phyloP scores from a whole-genome alignment of 352 stramenopile genomes.

The Thalassiosira mediterranea region DNA sequence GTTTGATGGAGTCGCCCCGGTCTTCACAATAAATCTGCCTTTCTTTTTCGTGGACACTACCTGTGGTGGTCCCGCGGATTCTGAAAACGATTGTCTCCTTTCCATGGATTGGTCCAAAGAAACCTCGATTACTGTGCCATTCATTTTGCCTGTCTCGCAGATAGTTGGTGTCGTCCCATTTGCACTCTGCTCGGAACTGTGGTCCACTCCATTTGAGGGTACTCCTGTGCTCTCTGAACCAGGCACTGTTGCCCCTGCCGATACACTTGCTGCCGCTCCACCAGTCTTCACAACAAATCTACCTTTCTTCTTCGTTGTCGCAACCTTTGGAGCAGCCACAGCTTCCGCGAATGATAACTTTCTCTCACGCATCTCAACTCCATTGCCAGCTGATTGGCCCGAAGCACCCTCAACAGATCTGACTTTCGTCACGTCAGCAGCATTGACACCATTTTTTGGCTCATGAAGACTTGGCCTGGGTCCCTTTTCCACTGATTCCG shows the following conservation, averaged over 20 bases:
- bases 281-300: conserved; percentile 54
- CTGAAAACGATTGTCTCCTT: background rate
- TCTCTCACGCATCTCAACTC: background rate
- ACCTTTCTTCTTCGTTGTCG: conserved; percentile 49
- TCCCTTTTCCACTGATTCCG: conserved; percentile 2
- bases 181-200: background rate
- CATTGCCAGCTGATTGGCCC: background rate
- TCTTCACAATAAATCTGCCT: conserved; percentile 53
- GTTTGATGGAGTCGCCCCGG: conserved; percentile 16
- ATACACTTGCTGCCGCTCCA: conserved; percentile 5
- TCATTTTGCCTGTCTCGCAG: background rate
- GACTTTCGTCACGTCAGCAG: background rate
- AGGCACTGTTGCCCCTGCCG: background rate
- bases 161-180: background rate
- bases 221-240: background rate
- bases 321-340: background rate
- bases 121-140: background rate
- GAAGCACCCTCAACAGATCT: background rate
- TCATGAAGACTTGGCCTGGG: background rate
- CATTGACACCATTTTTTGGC: conserved; percentile 8
- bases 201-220: too few relatives aligned
- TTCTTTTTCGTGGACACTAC: conserved; percentile 45
- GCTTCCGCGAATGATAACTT: background rate
- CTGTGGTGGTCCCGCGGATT: background rate
- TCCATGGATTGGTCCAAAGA: background rate